Evolutionary conservation across 768 basidiomycete species (phyloP).

Genomic region (Suillus subalutaceus): DNA sequence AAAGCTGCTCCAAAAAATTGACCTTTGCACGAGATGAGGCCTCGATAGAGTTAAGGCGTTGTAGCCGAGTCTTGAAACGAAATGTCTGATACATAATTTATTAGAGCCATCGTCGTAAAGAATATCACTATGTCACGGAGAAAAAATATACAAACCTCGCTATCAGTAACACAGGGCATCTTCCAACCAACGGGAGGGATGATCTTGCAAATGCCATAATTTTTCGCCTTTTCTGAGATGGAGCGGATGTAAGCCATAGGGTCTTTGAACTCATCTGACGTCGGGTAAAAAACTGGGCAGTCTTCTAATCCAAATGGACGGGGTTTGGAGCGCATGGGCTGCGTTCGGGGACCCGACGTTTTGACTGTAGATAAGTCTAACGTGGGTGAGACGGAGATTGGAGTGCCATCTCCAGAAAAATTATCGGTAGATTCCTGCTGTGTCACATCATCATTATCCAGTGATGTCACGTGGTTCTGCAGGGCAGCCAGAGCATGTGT

Average conservation of each 20-base stretch:
- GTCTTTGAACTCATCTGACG: slow-evolving; percentile 89
- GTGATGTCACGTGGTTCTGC: slow-evolving; percentile 62
- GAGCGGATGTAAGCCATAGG: slow-evolving; percentile 92
- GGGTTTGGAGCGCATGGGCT: slow-evolving; percentile 39
- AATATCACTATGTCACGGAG: slow-evolving; percentile 25
- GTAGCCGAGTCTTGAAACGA: slow-evolving; percentile 94
- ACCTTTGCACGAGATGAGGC: slow-evolving; percentile 95
- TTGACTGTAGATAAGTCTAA: slow-evolving; percentile 76
- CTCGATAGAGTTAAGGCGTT: slow-evolving; percentile 95
- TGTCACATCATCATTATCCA: slow-evolving; percentile 50
- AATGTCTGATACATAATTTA: slow-evolving; percentile 55
- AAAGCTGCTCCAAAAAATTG: slow-evolving; percentile 96
- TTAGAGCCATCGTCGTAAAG: slow-evolving; percentile 25
- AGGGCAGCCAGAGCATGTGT: slow-evolving; percentile 83
- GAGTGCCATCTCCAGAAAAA: slow-evolving; percentile 50
- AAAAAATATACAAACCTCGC: slow-evolving; percentile 64
- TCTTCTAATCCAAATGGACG: slow-evolving; percentile 88
- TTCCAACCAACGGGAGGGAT: slow-evolving; percentile 92
- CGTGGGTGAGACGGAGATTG: slow-evolving; percentile 62
- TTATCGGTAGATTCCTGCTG: slow-evolving; percentile 47
- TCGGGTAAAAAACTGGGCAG: slow-evolving; percentile 89
- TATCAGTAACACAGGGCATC: slow-evolving; percentile 95
- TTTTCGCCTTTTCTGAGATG: slow-evolving; percentile 68
- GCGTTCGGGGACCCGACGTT: slow-evolving; percentile 56
- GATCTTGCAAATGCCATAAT: slow-evolving; percentile 94